phyloP scores from a whole-genome alignment of 352 stramenopile species.

The Peronospora belbahrii region DNA sequence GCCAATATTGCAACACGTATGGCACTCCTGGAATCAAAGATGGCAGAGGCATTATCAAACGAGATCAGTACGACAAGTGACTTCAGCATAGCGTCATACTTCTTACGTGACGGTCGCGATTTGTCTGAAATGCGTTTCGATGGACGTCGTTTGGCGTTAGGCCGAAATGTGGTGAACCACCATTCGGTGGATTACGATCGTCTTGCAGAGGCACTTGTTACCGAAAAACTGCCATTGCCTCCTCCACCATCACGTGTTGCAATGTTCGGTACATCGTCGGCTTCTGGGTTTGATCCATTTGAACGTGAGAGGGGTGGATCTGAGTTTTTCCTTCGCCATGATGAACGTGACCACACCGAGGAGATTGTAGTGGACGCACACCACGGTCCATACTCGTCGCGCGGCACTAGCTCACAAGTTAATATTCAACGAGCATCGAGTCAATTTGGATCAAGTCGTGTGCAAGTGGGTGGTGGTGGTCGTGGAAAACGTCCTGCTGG shows the following conservation, averaged over 20 bases:
- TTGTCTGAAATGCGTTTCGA: conserved; percentile 41
- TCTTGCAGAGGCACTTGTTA: conserved; percentile 26
- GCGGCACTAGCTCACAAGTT: too few relatives aligned
- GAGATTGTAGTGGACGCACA: too few relatives aligned
- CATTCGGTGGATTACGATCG: conserved; percentile 55
- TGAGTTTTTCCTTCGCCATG: background rate
- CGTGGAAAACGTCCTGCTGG: too few relatives aligned
- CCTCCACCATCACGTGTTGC: conserved; percentile 46
- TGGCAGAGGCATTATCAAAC: conserved; percentile 32
- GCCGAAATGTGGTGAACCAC: conserved; percentile 58
- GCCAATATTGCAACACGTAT: conserved; percentile 65
- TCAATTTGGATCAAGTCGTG: too few relatives aligned
- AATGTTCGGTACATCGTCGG: conserved; percentile 49
- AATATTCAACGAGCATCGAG: too few relatives aligned
- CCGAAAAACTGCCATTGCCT: conserved; percentile 33
- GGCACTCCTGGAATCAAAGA: conserved; percentile 43
- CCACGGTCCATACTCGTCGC: too few relatives aligned
- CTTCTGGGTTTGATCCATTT: conserved; percentile 39
- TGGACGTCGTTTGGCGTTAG: conserved; percentile 33
- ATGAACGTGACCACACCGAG: background rate
- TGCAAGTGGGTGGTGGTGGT: too few relatives aligned
- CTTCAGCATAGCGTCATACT: conserved; percentile 53
- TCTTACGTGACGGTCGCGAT: conserved; percentile 32
- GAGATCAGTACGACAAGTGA: conserved; percentile 46
- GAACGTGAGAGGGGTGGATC: background rate